Evolutionary conservation across 2,329 filamentous ascomycete genomes (phyloP).

Genomic region (Elsinoe ampelina): DNA sequence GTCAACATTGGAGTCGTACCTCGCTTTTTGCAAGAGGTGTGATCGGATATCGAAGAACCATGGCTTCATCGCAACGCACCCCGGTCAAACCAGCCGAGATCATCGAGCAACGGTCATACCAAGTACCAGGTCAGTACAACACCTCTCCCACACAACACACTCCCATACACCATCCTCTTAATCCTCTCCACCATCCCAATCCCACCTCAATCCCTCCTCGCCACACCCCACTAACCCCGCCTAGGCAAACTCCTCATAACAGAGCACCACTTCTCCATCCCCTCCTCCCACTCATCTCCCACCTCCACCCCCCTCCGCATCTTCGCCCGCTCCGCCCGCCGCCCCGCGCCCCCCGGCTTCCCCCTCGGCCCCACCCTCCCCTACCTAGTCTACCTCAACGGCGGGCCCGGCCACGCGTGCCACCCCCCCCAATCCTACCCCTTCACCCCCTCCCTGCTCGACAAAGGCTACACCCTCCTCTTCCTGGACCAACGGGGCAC

Average conservation of each 20-base stretch:
- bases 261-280: slow-evolving; percentile 80
- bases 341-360: slow-evolving; percentile 53
- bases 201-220: too few relatives aligned
- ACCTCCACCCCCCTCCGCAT: slow-evolving; percentile 53
- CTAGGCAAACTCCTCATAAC: slow-evolving; percentile 65
- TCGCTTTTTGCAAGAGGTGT: too few relatives aligned
- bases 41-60: not conserved
- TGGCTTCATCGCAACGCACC: slow-evolving; percentile 12
- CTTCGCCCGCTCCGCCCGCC: slow-evolving; percentile 66
- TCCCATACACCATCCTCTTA: not conserved
- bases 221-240: slow-evolving; percentile 8
- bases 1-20: not conserved
- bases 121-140: slow-evolving; percentile 32
- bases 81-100: slow-evolving; percentile 36
- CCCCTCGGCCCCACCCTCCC: slow-evolving; percentile 40
- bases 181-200: not conserved
- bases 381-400: slow-evolving; percentile 66
- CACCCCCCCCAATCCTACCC: slow-evolving; percentile 62
- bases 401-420: slow-evolving; percentile 75
- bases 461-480: slow-evolving; percentile 72
- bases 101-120: slow-evolving; percentile 36
- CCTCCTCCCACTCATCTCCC: slow-evolving; percentile 63
- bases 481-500: slow-evolving; percentile 88
- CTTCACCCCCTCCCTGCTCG: slow-evolving; percentile 61
- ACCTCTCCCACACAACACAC: not conserved